These are phyloP conservation scores for Rutstroemia sp. DNA, from an alignment of 2,329 filamentous ascomycete genomes.

Conservation along the genomic window DNA sequence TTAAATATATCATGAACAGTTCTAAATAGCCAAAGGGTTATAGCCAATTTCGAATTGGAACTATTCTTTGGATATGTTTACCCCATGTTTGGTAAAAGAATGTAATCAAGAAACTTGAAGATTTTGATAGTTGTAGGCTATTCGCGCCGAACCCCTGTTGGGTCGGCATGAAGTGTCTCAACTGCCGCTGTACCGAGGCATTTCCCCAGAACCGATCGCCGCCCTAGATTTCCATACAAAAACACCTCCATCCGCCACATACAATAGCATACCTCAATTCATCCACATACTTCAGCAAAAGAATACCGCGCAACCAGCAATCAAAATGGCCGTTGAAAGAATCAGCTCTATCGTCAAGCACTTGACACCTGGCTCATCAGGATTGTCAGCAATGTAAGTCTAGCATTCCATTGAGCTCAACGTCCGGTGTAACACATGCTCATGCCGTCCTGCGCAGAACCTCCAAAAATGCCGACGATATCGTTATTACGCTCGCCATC, in stretches of 20 bases:
- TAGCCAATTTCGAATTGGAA: no score
- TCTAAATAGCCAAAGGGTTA: no score
- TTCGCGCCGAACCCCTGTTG: no score
- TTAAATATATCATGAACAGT: no score
- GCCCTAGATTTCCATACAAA: not conserved
- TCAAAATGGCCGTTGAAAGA: conserved; percentile 72
- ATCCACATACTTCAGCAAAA: not conserved
- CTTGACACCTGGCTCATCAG: conserved; percentile 65
- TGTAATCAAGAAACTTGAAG: no score
- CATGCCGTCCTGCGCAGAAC: conserved; percentile 47
- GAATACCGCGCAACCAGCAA: not conserved
- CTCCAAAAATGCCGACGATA: conserved; percentile 88
- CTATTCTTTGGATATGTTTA: no score
- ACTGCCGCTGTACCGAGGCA: not conserved
- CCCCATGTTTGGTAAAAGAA: no score
- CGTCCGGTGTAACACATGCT: conserved; percentile 17
- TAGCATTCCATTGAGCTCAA: conserved; percentile 33
- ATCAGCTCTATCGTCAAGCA: conserved; percentile 84
- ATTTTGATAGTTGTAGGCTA: not conserved
- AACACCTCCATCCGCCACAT: not conserved
- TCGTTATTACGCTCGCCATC: conserved; percentile 89
- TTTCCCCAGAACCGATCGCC: not conserved
- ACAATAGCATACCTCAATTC: not conserved
- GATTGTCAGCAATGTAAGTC: conserved; percentile 63
- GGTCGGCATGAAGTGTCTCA: not conserved